Base-by-base conservation (phyloP, 768 basidiomycete genomes). In the Hygrocybe punicea region DNA sequence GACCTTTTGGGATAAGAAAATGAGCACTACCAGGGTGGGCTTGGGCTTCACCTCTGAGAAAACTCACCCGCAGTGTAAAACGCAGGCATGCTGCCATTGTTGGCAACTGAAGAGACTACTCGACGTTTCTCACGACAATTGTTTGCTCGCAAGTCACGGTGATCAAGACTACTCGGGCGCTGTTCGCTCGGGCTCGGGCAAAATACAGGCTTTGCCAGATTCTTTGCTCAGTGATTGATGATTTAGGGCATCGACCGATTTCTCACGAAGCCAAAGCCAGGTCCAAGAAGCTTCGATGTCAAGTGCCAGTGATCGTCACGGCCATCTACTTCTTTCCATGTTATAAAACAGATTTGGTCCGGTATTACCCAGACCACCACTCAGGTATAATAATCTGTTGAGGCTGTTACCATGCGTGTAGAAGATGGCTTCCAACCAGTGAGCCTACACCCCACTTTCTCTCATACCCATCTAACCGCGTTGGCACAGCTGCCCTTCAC, bases 341-440 rank as follows among this genome's bases (percentile, higher is more conserved):
- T 1, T 45, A 35, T 45, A 45, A 37, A 39, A 34, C 46, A 8
- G 29, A 29, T 29, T 29, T 29, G 29, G 19, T 46, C 46, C 46
- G 13, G 19, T 14, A 19, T 19, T 19, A 4, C 14, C 11, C 14
- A 47, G 4, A 47, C 21, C 21, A 13, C 13, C 8, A 14, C 17
- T 47, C 46, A 47, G 17, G 21, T 47, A n/a, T 42, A 33, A 36
- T 19, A 19, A 33, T 33, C 10, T 29, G 34, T n/a, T 19, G 50
- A 2, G 24, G 8, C 45, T 36, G 14, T 11, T 17, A 64, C 40
- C 14, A 87, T 89, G 87, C 81, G 80, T 44, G 70, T 81, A 33
- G 84, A 87, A 66, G 77, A 87, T 47, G 87, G 87, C 34, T 87
- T 87, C 62, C 85, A 87, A 60, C 75, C 73, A 60, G 86, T 83